Evolutionary conservation across 768 basidiomycete genomes (phyloP), one percentile per base, ranked within the genome.

Genomic region (Phanerochaete sordida): DNA sequence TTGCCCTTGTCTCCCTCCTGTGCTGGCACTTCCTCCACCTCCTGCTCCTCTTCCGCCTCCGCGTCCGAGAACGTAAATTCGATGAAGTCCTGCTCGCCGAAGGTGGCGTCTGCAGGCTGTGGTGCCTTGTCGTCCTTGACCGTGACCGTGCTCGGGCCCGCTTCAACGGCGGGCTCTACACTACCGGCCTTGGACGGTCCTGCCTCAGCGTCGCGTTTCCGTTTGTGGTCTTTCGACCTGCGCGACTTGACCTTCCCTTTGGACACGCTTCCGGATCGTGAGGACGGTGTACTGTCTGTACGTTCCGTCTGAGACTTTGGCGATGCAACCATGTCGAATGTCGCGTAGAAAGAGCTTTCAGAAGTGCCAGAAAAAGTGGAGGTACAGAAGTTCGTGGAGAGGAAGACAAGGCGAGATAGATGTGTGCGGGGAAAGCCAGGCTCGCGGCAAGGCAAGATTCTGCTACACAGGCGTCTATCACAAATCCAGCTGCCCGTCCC

Each of bases 1-100:
- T 60, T 62, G 7, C 57, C 56, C 35, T 53, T 57, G 46, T 65
- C 56, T 31, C 60, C 63, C 30, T 69, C 64, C 21, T 70, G 1
- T 59, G 7, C 33, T 35, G 7, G 33, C 33, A n/a, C 33, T 35
- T 35, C 33, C 33, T 13, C 33, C 13, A 13, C 33, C 33, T 35
- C 33, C 6, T 13, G 33, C 6, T 13, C 53, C n/a, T 65, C 56
- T 31, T 60, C 63, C 26, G 67, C 63, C 21, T 70, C 69, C 0
- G 59, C 60, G 33, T 70, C 70, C n/a, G 64, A 62, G 57, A 68
- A 70, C n/a, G 47, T 48, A 62, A 74, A 74, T 12, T 69, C 48
- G 30, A 74, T 67, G 63, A 71, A 74, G 55, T 74, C 73, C 24
- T 67, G 63, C 24, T 68, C 66, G 11, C 21, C 61, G 45, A 68